These are phyloP conservation scores for Mycena latifolia DNA, from an alignment of 768 basidiomycete species.

Conservation along the genomic window DNA sequence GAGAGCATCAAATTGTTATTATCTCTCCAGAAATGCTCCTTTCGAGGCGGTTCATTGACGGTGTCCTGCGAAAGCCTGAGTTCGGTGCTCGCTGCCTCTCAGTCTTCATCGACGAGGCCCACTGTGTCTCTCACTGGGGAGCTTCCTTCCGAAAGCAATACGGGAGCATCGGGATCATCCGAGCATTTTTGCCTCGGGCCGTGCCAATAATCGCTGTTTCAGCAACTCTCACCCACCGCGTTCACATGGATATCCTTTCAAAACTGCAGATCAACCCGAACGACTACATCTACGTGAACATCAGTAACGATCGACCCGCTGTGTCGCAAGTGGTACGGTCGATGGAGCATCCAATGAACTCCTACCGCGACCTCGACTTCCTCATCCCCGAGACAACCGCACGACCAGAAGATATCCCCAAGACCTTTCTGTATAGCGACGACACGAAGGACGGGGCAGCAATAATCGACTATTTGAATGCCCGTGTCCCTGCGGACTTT, in stretches of 20 bases:
- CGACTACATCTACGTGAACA: conserved; percentile 36
- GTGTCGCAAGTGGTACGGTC: conserved; percentile 49
- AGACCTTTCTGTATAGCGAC: conserved; percentile 49
- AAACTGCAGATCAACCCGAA: conserved; percentile 43
- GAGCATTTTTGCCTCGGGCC: conserved; percentile 43
- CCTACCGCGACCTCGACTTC: conserved; percentile 50
- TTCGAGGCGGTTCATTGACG: conserved; percentile 17
- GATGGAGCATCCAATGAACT: conserved; percentile 47
- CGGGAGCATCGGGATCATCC: conserved; percentile 40
- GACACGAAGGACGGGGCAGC: conserved; percentile 39
- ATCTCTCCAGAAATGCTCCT: conserved; percentile 25
- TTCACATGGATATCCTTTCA: conserved; percentile 42
- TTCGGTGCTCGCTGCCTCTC: conserved; percentile 15
- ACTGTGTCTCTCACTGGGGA: conserved; percentile 54
- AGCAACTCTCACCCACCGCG: conserved; percentile 45
- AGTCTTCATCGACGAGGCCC: conserved; percentile 46
- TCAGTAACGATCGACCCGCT: conserved; percentile 50
- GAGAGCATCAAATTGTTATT: conserved; percentile 42
- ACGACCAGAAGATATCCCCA: conserved; percentile 36
- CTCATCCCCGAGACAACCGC: conserved; percentile 38
- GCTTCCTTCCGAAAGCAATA: conserved; percentile 49
- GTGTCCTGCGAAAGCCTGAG: conserved; percentile 14
- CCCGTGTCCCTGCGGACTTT: conserved; percentile 23
- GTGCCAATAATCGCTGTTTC: conserved; percentile 49
- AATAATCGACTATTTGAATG: conserved; percentile 42